A percentile compares a stretch with the other conserved stretches of the same genome.
phyloP scores from a whole-genome alignment of 352 stramenopile species.

The Phytophthora citrophthora region DNA sequence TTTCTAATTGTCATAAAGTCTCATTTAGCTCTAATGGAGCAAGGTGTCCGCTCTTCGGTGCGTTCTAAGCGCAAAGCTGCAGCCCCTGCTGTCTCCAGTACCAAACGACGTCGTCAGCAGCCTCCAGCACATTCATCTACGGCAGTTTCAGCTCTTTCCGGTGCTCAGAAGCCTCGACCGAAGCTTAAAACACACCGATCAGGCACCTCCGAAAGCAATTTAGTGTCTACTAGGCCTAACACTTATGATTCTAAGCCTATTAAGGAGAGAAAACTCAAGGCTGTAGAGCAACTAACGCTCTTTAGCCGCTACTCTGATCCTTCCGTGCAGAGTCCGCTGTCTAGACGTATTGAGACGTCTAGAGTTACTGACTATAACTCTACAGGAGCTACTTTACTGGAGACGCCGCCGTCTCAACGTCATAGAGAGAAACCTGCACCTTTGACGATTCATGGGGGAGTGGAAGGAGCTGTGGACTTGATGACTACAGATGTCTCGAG shows the following conservation, averaged over 20 bases:
- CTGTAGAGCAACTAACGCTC: conserved; percentile 12
- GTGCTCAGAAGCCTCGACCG: background rate
- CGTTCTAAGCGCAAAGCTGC: conserved; percentile 26
- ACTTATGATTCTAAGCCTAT: background rate
- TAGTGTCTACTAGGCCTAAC: background rate
- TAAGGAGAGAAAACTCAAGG: conserved; percentile 8
- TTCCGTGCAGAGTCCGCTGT: conserved; percentile 14
- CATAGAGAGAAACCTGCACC: background rate
- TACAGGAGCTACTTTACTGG: conserved; percentile 9
- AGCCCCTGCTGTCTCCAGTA: background rate
- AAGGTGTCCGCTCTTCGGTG: background rate
- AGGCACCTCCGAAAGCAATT: background rate
- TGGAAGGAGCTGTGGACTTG: conserved; percentile 57
- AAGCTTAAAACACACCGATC: conserved; percentile 1
- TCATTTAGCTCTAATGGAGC: conserved; percentile 2
- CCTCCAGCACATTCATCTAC: background rate
- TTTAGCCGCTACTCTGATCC: conserved; percentile 35
- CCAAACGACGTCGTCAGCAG: conserved; percentile 20
- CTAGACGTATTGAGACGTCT: conserved; percentile 1
- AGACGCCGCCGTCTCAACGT: conserved; percentile 11
- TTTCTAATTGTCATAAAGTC: background rate
- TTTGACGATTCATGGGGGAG: conserved; percentile 10
- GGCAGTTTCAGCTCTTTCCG: background rate
- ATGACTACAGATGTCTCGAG: conserved; percentile 40
- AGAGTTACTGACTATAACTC: conserved; percentile 3